Percentiles rank a stretch among this genome's conserved stretches.
These are phyloP conservation scores for Coemansia sp. DNA, from an alignment of 371 early-diverging fungal species.

Conservation along the genomic window DNA sequence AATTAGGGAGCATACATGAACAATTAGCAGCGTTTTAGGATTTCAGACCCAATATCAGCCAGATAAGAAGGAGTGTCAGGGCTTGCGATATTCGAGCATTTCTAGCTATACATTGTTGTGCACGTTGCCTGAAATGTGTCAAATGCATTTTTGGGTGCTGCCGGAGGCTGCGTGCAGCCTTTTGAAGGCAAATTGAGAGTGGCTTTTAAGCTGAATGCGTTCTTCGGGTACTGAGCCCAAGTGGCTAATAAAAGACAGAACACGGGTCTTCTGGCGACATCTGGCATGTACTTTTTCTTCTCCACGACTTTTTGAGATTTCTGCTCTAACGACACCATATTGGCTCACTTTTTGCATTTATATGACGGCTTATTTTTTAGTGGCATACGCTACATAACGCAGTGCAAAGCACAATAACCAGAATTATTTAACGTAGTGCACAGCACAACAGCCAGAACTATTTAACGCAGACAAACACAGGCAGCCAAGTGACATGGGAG, in stretches of 20 bases:
- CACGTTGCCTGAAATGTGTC: background rate
- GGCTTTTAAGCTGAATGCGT: slow-evolving; percentile 3
- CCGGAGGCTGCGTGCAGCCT: background rate
- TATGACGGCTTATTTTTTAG: background rate
- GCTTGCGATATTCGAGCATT: background rate
- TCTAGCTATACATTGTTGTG: too few relatives aligned
- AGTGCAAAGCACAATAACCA: background rate
- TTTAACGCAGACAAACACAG: background rate
- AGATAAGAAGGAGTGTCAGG: background rate
- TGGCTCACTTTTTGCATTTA: background rate
- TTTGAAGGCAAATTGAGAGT: background rate
- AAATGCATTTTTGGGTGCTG: background rate
- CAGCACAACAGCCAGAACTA: background rate
- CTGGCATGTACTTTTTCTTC: background rate
- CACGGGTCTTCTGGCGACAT: background rate
- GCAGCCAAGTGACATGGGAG: background rate
- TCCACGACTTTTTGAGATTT: background rate
- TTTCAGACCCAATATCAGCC: background rate
- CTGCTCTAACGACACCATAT: slow-evolving; percentile 1
- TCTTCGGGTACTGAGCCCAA: background rate
- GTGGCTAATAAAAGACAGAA: slow-evolving; percentile 1
- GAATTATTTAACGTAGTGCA: background rate
- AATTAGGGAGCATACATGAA: background rate
- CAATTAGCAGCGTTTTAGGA: background rate
- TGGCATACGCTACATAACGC: background rate